phyloP scores from a whole-genome alignment of 495 filamentous ascomycete genomes.

The Pyronema omphalodes region DNA sequence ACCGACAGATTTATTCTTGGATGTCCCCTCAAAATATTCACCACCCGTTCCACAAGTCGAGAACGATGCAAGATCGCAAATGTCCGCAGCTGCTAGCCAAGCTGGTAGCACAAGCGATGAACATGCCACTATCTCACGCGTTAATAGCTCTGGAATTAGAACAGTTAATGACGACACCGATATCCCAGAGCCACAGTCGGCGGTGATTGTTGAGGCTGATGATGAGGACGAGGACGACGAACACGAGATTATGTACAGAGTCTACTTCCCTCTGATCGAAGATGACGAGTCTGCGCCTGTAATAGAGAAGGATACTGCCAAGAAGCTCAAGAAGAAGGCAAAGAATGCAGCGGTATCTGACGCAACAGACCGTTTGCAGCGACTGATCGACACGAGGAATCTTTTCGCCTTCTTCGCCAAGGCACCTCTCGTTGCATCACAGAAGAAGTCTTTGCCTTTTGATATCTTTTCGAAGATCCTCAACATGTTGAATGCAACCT shows the following conservation, averaged over 20 bases:
- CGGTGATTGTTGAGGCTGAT: not conserved
- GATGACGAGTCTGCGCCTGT: slow-evolving; percentile 29
- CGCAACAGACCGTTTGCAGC: slow-evolving; percentile 41
- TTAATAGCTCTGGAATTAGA: no score
- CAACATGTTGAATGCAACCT: slow-evolving; percentile 3
- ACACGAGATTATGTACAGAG: slow-evolving; percentile 13
- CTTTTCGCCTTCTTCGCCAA: slow-evolving; percentile 75
- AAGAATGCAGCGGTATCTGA: slow-evolving; percentile 26
- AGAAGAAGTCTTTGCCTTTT: slow-evolving; percentile 47
- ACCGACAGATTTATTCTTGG: slow-evolving; percentile 28
- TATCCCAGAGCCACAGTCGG: not conserved
- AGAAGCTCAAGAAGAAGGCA: slow-evolving; percentile 8
- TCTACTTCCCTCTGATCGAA: slow-evolving; percentile 31
- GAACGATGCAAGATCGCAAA: not conserved
- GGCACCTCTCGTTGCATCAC: slow-evolving; percentile 63
- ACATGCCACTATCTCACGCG: no score
- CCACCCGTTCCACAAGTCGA: not conserved
- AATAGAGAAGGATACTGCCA: not conserved
- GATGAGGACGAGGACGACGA: slow-evolving; percentile 13
- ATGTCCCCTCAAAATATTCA: slow-evolving; percentile 11
- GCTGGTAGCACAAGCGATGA: no score
- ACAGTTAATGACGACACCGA: no score
- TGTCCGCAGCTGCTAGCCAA: not conserved
- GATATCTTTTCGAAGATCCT: slow-evolving; percentile 31
- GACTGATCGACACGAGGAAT: slow-evolving; percentile 63